Conservation (phyloP, 768 basidiomycete genomes). For the Mycena venus region DNA sequence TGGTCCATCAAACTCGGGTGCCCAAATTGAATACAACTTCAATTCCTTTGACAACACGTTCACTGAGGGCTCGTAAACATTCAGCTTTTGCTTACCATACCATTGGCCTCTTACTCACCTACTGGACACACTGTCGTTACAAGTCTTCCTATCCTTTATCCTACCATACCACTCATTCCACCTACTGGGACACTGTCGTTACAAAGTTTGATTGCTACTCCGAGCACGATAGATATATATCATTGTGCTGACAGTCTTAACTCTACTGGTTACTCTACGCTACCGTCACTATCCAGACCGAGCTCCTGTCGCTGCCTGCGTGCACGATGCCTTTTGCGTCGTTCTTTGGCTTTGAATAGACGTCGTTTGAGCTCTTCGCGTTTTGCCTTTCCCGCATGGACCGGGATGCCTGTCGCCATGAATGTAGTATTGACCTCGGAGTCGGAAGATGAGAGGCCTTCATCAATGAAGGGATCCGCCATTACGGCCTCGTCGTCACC, state of each 20-base stretch:
- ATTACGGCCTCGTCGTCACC: constrained; percentile 6
- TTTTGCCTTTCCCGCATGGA: neutral
- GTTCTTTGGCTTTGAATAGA: neutral
- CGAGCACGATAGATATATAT: too few relatives aligned
- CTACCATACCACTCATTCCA: neutral
- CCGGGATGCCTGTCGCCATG: neutral
- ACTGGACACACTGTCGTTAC: neutral
- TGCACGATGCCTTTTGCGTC: neutral
- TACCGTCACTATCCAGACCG: neutral
- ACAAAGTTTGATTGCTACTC: neutral
- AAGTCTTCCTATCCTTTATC: too few relatives aligned
- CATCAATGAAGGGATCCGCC: constrained; percentile 4
- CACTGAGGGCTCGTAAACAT: too few relatives aligned
- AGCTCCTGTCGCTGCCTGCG: neutral
- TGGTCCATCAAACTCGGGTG: neutral
- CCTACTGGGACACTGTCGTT: too few relatives aligned
- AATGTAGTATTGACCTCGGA: neutral
- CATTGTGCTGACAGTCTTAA: too few relatives aligned
- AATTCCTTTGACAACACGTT: too few relatives aligned
- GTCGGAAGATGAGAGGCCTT: constrained; percentile 4
- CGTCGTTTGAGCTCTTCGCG: neutral
- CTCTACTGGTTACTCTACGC: neutral
- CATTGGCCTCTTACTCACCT: neutral
- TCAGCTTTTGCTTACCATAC: too few relatives aligned
- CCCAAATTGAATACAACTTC: neutral